A percentile compares a stretch with the other conserved stretches of the same genome.
Conservation (phyloP, 768 basidiomycete species). For the Baorangia bicolor region DNA sequence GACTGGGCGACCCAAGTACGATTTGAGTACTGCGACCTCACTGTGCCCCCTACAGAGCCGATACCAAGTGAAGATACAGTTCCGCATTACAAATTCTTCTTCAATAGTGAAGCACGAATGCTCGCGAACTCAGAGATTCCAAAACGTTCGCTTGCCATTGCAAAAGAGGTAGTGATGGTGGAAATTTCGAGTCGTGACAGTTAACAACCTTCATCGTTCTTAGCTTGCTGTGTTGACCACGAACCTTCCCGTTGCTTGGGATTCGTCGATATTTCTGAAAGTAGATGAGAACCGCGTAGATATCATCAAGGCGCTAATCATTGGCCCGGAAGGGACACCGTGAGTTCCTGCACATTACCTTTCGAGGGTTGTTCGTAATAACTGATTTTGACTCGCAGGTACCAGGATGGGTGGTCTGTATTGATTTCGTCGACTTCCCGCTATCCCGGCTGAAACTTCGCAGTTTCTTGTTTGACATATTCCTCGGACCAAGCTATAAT, state of each 20-base stretch:
- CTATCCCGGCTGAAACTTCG: conserved; percentile 7
- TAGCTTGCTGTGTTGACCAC: conserved; percentile 92
- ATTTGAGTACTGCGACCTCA: conserved; percentile 92
- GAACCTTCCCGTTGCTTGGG: conserved; percentile 92
- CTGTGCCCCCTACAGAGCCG: conserved; percentile 39
- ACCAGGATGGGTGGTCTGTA: conserved; percentile 86
- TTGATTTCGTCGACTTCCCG: not conserved
- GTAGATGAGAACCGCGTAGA: conserved; percentile 93
- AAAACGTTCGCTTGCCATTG: conserved; percentile 89
- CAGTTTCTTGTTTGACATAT: conserved; percentile 86
- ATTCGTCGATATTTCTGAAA: conserved; percentile 89
- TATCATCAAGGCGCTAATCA: conserved; percentile 88
- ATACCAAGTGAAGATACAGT: conserved; percentile 47
- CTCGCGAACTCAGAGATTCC: conserved; percentile 83
- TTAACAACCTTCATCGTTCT: conserved; percentile 14
- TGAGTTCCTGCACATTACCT: conserved; percentile 40
- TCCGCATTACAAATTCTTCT: conserved; percentile 81
- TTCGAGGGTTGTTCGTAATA: not conserved
- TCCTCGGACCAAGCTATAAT: conserved; percentile 88
- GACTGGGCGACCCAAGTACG: conserved; percentile 80
- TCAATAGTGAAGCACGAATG: conserved; percentile 81
- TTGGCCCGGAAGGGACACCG: conserved; percentile 93
- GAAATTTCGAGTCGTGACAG: not conserved
- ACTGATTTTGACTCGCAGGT: conserved; percentile 43
- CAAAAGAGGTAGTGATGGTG: conserved; percentile 73